These are phyloP conservation scores for Trichoderma semiorbis DNA, from an alignment of 2,329 filamentous ascomycete species.

Conservation along the genomic window DNA sequence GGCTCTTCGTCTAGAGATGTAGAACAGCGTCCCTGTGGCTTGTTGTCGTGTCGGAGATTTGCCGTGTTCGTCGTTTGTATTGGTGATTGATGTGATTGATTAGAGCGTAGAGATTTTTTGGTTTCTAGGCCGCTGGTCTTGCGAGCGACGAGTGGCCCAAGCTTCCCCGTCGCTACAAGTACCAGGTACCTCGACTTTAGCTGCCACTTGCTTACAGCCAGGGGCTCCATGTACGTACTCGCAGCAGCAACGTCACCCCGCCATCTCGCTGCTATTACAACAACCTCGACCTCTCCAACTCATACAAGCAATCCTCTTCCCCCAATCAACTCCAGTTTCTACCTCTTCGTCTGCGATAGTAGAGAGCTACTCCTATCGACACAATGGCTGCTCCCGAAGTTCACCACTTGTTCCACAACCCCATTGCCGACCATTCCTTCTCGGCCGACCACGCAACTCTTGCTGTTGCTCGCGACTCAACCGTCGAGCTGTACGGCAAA, in stretches of 20 bases:
- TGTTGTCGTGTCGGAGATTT: background rate
- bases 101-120: constrained; percentile 29
- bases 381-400: constrained; percentile 84
- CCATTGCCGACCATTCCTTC: constrained; percentile 97
- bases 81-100: background rate
- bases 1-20: background rate
- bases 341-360: constrained; percentile 63
- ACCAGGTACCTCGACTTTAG: constrained; percentile 6
- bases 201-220: background rate
- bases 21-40: background rate
- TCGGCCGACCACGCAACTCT: constrained; percentile 84
- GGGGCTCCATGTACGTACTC: constrained; percentile 8
- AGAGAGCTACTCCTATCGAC: constrained; percentile 72
- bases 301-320: constrained; percentile 15
- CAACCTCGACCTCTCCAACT: constrained; percentile 6
- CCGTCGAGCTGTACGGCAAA: constrained; percentile 81
- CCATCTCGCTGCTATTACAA: background rate
- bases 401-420: constrained; percentile 93
- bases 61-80: background rate
- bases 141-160: constrained; percentile 25
- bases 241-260: constrained; percentile 22
- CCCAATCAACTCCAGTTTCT: constrained; percentile 19
- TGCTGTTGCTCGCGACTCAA: constrained; percentile 85
- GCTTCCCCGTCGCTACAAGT: constrained; percentile 20
- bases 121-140: constrained; percentile 13